Percentiles rank a stretch among this genome's conserved stretches.
These are phyloP conservation scores for Typha latifolia DNA, from an alignment of 176 grass and related monocot species.

Conservation along the genomic window DNA sequence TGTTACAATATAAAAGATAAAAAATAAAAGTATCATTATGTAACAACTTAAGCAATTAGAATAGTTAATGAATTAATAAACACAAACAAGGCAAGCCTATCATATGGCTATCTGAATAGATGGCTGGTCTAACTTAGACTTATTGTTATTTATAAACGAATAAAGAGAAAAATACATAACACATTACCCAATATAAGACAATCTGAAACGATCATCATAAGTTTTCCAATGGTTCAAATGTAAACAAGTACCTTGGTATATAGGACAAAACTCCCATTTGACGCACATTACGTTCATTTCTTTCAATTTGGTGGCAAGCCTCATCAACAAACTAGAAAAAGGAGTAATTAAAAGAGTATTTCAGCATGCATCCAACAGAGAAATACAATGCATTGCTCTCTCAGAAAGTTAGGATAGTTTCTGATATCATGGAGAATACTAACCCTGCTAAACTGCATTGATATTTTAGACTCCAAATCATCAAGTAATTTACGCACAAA, in stretches of 20 bases:
- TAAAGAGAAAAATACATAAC: too few relatives aligned
- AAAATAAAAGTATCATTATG: too few relatives aligned
- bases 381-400: slow-evolving; percentile 15
- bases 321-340: slow-evolving; percentile 90
- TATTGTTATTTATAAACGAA: too few relatives aligned
- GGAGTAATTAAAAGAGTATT: slow-evolving; percentile 6
- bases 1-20: too few relatives aligned
- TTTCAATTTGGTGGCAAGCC: slow-evolving; percentile 89
- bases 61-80: too few relatives aligned
- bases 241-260: slow-evolving; percentile 65
- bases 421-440: slow-evolving; percentile 20
- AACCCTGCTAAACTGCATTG: slow-evolving; percentile 80
- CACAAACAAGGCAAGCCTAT: too few relatives aligned
- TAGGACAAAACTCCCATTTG: slow-evolving; percentile 71
- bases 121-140: too few relatives aligned
- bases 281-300: slow-evolving; percentile 78
- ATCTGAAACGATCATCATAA: not conserved
- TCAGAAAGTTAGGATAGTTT: not conserved
- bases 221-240: not conserved
- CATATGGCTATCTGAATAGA: too few relatives aligned
- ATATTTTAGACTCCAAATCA: slow-evolving; percentile 91
- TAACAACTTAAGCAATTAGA: too few relatives aligned
- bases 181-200: too few relatives aligned
- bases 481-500: slow-evolving; percentile 89
- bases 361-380: slow-evolving; percentile 11